Conservation (phyloP, 2,329 filamentous ascomycete species). For the Cordyceps militaris region DNA sequence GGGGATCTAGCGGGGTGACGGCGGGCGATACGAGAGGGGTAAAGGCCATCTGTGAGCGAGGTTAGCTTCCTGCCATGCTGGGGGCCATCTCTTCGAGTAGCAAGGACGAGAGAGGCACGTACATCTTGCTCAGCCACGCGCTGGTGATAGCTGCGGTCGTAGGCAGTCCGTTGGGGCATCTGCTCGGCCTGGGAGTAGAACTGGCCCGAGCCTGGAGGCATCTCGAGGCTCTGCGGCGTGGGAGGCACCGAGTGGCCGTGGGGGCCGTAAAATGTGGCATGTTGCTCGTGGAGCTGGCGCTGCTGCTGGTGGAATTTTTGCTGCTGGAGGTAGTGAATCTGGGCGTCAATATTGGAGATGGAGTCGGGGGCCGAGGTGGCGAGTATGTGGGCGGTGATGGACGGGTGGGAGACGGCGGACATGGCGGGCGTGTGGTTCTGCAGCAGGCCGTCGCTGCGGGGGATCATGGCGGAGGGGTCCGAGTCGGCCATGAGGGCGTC, state of each 20-base stretch:
- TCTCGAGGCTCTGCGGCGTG: constrained; percentile 73
- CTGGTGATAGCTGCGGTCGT: constrained; percentile 57
- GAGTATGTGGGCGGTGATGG: constrained; percentile 40
- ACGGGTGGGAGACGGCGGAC: constrained; percentile 37
- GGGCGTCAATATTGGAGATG: constrained; percentile 55
- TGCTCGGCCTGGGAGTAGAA: constrained; percentile 54
- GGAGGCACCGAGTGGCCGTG: constrained; percentile 62
- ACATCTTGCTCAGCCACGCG: constrained; percentile 62
- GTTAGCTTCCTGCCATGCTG: constrained; percentile 10
- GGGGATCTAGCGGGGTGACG: constrained; percentile 69
- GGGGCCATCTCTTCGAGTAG: not conserved
- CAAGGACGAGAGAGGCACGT: constrained; percentile 23
- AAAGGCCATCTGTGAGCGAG: constrained; percentile 56
- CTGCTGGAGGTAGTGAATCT: constrained; percentile 59
- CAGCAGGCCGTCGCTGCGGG: constrained; percentile 29
- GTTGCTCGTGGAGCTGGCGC: constrained; percentile 51
- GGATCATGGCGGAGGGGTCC: constrained; percentile 24
- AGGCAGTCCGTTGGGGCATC: constrained; percentile 49
- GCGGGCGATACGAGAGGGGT: constrained; percentile 79
- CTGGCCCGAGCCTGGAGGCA: constrained; percentile 53
- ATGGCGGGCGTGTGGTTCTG: constrained; percentile 42
- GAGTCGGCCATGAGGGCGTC: constrained; percentile 31
- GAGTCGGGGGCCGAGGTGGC: constrained; percentile 38
- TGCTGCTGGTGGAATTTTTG: constrained; percentile 56
- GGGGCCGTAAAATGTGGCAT: constrained; percentile 45